Conservation (phyloP, 257 asterid genomes). For the Solanum megistacrolobum region DNA sequence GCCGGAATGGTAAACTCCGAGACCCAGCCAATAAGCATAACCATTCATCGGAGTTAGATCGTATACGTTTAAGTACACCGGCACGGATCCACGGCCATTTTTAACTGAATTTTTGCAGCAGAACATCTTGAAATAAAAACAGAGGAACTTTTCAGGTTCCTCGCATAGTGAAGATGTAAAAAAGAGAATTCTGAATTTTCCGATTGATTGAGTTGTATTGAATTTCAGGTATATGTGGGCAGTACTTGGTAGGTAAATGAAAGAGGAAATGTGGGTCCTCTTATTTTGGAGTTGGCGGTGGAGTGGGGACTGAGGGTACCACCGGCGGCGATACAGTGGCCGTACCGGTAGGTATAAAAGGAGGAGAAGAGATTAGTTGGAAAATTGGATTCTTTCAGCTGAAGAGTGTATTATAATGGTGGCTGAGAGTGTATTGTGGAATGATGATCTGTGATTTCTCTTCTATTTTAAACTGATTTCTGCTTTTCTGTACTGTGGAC, state of each 20-base stretch:
- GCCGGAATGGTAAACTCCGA: conserved; percentile 83
- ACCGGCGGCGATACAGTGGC: conserved; percentile 16
- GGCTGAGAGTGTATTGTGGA: not conserved
- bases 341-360: not conserved
- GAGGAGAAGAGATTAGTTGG: conserved; percentile 39
- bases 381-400: conserved; percentile 27
- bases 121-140: conserved; percentile 28
- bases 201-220: not conserved
- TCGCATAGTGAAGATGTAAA: not conserved
- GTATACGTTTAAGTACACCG: conserved; percentile 66
- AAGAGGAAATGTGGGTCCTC: not conserved
- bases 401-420: conserved; percentile 17
- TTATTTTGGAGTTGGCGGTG: not conserved
- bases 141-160: not conserved
- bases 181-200: not conserved
- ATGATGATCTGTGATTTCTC: conserved; percentile 13
- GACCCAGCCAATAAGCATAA: conserved; percentile 86
- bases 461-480: not conserved
- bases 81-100: conserved; percentile 41
- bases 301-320: not conserved
- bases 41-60: conserved; percentile 71
- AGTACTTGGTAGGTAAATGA: not conserved
- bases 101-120: conserved; percentile 43
- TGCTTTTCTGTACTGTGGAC: not conserved
- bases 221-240: not conserved